phyloP scores from a whole-genome alignment of 305 asterid genomes.

The Rubia balearica region DNA sequence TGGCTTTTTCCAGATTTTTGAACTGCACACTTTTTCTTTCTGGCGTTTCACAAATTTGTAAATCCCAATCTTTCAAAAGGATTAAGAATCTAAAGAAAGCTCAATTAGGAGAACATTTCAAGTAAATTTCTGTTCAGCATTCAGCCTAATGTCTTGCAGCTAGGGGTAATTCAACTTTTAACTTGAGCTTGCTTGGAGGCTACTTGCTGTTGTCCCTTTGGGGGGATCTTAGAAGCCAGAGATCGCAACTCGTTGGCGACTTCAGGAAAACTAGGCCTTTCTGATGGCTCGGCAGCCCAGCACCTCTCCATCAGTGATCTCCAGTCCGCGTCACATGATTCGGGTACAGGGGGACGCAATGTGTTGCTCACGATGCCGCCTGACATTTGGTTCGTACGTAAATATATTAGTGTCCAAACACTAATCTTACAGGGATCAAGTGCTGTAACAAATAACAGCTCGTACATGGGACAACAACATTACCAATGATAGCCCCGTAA shows the following conservation, averaged over 20 bases:
- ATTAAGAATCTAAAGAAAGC: neutral
- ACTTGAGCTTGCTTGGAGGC: conserved; percentile 20
- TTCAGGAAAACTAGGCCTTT: conserved; percentile 77
- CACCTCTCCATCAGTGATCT: conserved; percentile 82
- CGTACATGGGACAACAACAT: conserved; percentile 1
- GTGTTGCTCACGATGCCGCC: conserved; percentile 99
- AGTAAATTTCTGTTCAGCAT: neutral
- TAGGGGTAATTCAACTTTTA: conserved; percentile 11
- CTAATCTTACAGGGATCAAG: neutral
- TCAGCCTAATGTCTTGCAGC: neutral
- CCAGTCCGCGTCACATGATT: conserved; percentile 77
- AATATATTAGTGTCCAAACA: neutral
- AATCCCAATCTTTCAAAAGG: neutral
- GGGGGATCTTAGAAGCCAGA: conserved; percentile 42
- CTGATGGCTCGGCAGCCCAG: conserved; percentile 88
- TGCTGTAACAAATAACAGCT: neutral
- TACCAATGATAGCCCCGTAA: conserved; percentile 96
- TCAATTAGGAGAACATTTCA: no score
- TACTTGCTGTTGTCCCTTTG: conserved; percentile 19
- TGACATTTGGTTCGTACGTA: conserved; percentile 13
- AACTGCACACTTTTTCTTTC: neutral
- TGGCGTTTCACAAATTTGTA: neutral
- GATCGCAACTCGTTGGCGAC: conserved; percentile 65
- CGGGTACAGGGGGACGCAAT: conserved; percentile 81
- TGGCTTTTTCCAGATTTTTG: neutral